Evolutionary conservation across 2,329 filamentous ascomycete genomes (phyloP).

Genomic region (Trichoderma cornu-damae): DNA sequence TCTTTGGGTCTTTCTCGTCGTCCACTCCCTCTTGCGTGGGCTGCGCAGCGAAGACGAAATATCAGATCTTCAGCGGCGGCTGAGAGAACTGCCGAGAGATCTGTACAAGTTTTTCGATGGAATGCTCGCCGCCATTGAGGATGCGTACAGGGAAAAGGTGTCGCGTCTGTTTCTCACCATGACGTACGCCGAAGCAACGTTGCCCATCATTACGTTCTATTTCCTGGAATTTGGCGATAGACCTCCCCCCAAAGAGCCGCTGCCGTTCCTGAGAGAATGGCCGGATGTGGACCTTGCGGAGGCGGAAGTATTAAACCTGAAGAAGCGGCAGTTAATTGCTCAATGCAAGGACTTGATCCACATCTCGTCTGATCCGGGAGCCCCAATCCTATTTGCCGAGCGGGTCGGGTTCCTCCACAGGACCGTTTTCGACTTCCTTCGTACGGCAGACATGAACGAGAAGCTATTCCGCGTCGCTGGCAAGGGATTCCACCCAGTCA

Average conservation of each 20-base stretch:
- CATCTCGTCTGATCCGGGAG: not conserved
- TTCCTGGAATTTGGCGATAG: not conserved
- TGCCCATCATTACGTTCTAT: constrained; percentile 9
- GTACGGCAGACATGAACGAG: not conserved
- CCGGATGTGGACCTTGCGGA: not conserved
- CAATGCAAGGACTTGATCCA: constrained; percentile 6
- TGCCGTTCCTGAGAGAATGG: not conserved
- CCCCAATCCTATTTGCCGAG: not conserved
- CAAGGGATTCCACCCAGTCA: not conserved
- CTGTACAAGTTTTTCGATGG: constrained; percentile 17
- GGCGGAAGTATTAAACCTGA: not conserved
- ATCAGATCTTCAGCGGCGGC: constrained; percentile 1
- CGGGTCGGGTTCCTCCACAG: constrained; percentile 9
- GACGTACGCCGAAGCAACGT: not conserved
- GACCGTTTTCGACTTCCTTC: constrained; percentile 6
- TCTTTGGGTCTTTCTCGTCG: constrained; percentile 23
- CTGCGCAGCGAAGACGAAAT: constrained; percentile 2
- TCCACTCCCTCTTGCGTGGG: constrained; percentile 6
- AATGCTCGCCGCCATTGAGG: constrained; percentile 11
- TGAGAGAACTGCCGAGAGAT: constrained; percentile 15
- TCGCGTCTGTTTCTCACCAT: constrained; percentile 9
- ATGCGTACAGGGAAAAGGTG: not conserved
- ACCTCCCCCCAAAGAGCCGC: not conserved
- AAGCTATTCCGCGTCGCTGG: not conserved
- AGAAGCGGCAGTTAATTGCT: constrained; percentile 3